Evolutionary conservation across 768 basidiomycete species (phyloP).

Genomic region (Artomyces pyxidatus): DNA sequence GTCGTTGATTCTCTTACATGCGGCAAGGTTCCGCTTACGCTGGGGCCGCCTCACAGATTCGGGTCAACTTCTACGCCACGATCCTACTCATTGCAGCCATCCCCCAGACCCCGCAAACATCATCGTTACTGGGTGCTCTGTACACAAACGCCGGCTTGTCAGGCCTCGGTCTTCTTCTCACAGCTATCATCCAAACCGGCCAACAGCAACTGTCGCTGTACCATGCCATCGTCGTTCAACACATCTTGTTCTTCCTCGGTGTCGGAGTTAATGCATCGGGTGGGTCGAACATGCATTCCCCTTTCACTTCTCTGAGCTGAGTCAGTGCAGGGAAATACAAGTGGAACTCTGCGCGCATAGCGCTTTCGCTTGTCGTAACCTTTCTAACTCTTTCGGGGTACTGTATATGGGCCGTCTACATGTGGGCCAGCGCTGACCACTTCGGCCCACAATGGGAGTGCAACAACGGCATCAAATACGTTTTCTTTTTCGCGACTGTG

Average conservation of each 20-base stretch:
- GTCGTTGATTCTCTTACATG: background rate
- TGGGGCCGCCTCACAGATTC: slow-evolving; percentile 4
- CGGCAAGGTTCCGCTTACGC: background rate
- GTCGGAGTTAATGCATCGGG: slow-evolving; percentile 1
- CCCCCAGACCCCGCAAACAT: slow-evolving; percentile 3
- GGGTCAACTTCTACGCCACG: slow-evolving; percentile 9
- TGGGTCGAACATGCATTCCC: background rate
- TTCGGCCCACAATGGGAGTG: background rate
- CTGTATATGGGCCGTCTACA: slow-evolving; percentile 6
- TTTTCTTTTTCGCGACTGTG: slow-evolving; percentile 3
- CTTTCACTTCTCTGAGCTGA: background rate
- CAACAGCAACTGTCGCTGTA: background rate
- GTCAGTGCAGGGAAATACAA: slow-evolving; percentile 8
- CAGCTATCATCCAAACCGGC: slow-evolving; percentile 4
- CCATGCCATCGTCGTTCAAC: slow-evolving; percentile 6
- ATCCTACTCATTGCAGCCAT: slow-evolving; percentile 3
- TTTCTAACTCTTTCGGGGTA: background rate
- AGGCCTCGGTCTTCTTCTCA: slow-evolving; percentile 9
- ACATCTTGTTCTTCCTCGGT: slow-evolving; percentile 10
- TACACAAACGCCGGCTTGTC: background rate
- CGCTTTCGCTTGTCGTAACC: background rate
- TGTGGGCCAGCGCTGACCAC: background rate
- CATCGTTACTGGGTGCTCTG: background rate
- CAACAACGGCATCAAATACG: slow-evolving; percentile 6
- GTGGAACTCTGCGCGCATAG: slow-evolving; percentile 3